Base-by-base conservation (phyloP, 176 grass and related monocot species). In the Puccinellia tenuiflora region DNA sequence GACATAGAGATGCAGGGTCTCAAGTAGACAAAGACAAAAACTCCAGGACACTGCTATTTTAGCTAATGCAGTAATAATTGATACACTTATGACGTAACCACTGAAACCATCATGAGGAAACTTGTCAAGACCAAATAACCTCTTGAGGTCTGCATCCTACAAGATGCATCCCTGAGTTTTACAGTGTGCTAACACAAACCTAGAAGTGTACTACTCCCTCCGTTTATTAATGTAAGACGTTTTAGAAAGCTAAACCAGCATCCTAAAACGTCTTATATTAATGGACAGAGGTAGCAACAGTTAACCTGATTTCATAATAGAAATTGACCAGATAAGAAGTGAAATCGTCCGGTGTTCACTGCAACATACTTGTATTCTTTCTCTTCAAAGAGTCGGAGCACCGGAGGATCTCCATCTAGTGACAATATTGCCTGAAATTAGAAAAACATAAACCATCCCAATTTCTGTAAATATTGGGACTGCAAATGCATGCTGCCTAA, bases 351-450 rank as follows among this genome's bases (percentile, higher is more conserved):
- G n/a, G 60, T 59, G 9, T 76, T 85, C 67, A 85, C 29, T 51
- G 77, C 69, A 83, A 50, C 84, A 88, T 93, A 98, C 96, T 90
- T 90, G 86, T 98, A 98, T 75, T 98, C 87, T 38, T 29, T 87
- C 55, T 85, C 87, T 43, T 98, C 66, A 85, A 96, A 95, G 0
- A 98, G 87, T 81, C 91, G 87, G 63, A 98, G 88, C 45, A 98
- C 96, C 14, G 96, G 93, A 69, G 96, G 96, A 78, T 95, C 93
- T 20, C 92, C 87, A 81, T 98, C 91, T 55, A 76, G 68, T 29
- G 91, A 96, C 79, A 95, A 73, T 93, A 98, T 91, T 83, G 89
- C 93, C 96, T 98, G 85, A 80, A 95, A 90, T 84, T 69, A 83
- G 24, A 77, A n/a, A 73, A 77, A 51, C 7, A 66, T 65, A 40